These are phyloP conservation scores for Dothideomycetes sp. DNA, from an alignment of 2,329 filamentous ascomycete species.

Conservation along the genomic window DNA sequence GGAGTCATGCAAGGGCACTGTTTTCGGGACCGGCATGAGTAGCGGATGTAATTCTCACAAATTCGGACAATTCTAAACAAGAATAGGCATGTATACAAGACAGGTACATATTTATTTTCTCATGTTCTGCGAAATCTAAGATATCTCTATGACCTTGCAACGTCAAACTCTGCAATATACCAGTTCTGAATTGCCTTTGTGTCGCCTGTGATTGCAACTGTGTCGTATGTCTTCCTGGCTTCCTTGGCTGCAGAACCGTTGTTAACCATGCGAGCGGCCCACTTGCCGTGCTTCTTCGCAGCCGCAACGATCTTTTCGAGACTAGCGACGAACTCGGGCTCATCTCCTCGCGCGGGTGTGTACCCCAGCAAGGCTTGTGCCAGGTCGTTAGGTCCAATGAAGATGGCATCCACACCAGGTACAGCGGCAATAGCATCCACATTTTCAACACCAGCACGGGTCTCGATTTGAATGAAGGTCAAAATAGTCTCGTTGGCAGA, in stretches of 20 bases:
- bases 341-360: conserved; percentile 28
- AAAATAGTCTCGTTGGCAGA: conserved; percentile 40
- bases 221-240: conserved; percentile 39
- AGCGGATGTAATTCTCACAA: no score
- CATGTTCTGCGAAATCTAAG: neutral
- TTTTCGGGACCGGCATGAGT: no score
- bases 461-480: conserved; percentile 38
- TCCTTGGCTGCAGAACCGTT: conserved; percentile 36
- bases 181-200: conserved; percentile 16
- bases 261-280: conserved; percentile 44
- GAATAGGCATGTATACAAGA: no score
- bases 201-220: conserved; percentile 27
- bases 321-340: conserved; percentile 35
- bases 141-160: no score
- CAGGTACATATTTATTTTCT: neutral
- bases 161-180: no score
- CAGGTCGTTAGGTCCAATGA: conserved; percentile 45
- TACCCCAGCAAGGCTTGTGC: conserved; percentile 42
- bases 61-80: no score
- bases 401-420: conserved; percentile 39
- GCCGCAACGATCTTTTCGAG: conserved; percentile 44
- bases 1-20: no score
- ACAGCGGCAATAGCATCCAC: conserved; percentile 38
- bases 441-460: conserved; percentile 25
- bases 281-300: conserved; percentile 52